Evolutionary conservation across 768 basidiomycete species (phyloP).

Genomic region (Serpula lacrymans): DNA sequence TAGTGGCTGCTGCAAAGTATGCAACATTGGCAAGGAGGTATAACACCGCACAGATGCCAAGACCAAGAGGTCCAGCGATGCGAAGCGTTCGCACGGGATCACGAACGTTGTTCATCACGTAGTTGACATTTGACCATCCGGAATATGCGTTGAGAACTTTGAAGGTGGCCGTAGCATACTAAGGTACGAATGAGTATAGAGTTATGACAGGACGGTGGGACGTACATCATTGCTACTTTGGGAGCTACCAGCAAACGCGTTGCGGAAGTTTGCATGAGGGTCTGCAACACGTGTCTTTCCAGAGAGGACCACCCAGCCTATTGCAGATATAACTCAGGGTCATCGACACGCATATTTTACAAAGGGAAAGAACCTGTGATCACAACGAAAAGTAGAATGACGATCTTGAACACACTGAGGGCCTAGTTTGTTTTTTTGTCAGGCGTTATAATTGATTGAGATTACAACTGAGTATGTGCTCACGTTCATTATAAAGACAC

Average conservation of each 20-base stretch:
- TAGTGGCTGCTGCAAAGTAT: slow-evolving; percentile 42
- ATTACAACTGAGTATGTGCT: slow-evolving; percentile 7
- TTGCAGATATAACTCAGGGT: slow-evolving; percentile 9
- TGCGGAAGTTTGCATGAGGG: slow-evolving; percentile 53
- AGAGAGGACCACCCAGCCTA: slow-evolving; percentile 60
- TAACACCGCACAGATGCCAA: slow-evolving; percentile 48
- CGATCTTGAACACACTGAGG: slow-evolving; percentile 51
- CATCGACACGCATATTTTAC: background rate
- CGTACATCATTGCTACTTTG: slow-evolving; percentile 46
- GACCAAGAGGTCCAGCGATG: slow-evolving; percentile 57
- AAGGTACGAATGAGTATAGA: background rate
- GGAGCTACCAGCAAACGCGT: slow-evolving; percentile 56
- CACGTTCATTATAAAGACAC: slow-evolving; percentile 56
- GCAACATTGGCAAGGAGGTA: slow-evolving; percentile 58
- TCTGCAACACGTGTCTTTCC: slow-evolving; percentile 55
- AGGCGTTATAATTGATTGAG: background rate
- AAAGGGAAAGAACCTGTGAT: slow-evolving; percentile 36
- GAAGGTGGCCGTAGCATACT: slow-evolving; percentile 62
- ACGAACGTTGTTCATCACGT: slow-evolving; percentile 59
- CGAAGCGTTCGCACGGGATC: slow-evolving; percentile 59
- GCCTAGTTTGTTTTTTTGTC: slow-evolving; percentile 22
- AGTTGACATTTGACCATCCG: slow-evolving; percentile 58
- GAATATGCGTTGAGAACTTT: slow-evolving; percentile 48
- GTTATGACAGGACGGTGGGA: background rate
- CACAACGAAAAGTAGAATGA: slow-evolving; percentile 52